A percentile compares a stretch with the other conserved stretches of the same genome.
Conservation (phyloP, 441 rosid species). For the Jatropha multifida region DNA sequence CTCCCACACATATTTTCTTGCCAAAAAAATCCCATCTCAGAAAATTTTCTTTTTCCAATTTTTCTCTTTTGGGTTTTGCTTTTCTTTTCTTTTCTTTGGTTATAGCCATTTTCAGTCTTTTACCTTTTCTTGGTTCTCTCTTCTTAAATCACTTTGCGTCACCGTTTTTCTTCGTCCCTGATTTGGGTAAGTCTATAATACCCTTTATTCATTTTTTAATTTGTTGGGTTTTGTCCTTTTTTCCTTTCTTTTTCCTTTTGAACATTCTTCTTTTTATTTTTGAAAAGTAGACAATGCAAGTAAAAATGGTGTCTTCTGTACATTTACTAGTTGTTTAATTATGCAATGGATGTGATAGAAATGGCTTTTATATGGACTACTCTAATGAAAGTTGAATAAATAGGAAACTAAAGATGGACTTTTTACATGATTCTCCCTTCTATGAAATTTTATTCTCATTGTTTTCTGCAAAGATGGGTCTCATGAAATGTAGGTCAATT, state of each 20-base stretch:
- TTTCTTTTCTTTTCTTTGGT: background rate
- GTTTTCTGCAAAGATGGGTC: background rate
- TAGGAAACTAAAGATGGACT: background rate
- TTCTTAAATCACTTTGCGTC: background rate
- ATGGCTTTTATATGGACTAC: background rate
- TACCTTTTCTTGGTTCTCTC: constrained; percentile 1
- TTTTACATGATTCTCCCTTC: background rate
- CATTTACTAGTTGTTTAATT: background rate
- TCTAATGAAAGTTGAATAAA: background rate
- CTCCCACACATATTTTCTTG: constrained; percentile 12
- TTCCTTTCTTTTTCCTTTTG: background rate
- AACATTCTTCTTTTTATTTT: background rate
- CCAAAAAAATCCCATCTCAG: background rate
- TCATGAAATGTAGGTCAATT: background rate
- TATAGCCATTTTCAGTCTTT: background rate
- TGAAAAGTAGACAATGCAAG: background rate
- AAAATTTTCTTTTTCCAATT: background rate
- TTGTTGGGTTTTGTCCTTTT: background rate
- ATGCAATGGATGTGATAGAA: background rate
- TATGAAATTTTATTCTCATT: background rate
- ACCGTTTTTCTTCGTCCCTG: constrained; percentile 5
- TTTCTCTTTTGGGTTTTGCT: constrained; percentile 6
- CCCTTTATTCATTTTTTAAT: background rate
- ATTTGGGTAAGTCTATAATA: background rate
- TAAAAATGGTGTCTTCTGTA: background rate